Base-by-base conservation (phyloP, 495 filamentous ascomycete species). In the Saxophila tyrrhenica region DNA sequence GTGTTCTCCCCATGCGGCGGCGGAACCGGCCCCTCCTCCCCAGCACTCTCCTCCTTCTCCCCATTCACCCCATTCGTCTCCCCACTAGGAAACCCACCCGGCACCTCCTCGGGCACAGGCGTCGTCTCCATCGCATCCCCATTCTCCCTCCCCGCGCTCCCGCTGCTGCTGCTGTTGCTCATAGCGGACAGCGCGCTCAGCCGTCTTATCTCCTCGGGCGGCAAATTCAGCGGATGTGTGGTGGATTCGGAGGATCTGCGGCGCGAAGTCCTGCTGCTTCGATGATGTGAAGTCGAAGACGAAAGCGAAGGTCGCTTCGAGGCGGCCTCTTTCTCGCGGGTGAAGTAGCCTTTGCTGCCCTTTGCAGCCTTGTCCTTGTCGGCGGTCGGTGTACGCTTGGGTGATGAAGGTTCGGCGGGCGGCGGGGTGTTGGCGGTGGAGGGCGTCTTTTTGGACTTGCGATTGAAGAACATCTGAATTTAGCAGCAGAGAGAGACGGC, bases 191-290 rank as follows among this genome's bases (percentile, higher is more conserved):
- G 80, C 50, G 82, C 80, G 48, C 58, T 61, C 43, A 51, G 23
- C 23, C 58, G 22, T 84, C 86, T 41, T 85, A 85, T 76, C 76
- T 94, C 81, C 69, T 92, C 87, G 39, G 87, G 88, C 2, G 84
- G 87, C 29, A 91, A 79, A 64, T 95, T 94, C 48, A 94, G 75
- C 35, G 89, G 89, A 68, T 94, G 89, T 8, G 75, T 77, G n/a
- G n/a, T n/a, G 7, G 29, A 35, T 35, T 35, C 29, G 29, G 29
- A 35, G 29, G 57, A 87, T 79, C 9, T 58, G 55, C 59, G 11
- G 1, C 46, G 57, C 11, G 51, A 24, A 24, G 8, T 45, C 39
- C 57, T 59, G 44, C 44, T 47, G n/a, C n/a, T 11, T 47, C 44
- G 29, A 13, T 35, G 29, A 13, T 5, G 13, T 7, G 29, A 13